Base-by-base conservation (phyloP, 805 yeast species). In the Saturnispora serradocipensis region DNA sequence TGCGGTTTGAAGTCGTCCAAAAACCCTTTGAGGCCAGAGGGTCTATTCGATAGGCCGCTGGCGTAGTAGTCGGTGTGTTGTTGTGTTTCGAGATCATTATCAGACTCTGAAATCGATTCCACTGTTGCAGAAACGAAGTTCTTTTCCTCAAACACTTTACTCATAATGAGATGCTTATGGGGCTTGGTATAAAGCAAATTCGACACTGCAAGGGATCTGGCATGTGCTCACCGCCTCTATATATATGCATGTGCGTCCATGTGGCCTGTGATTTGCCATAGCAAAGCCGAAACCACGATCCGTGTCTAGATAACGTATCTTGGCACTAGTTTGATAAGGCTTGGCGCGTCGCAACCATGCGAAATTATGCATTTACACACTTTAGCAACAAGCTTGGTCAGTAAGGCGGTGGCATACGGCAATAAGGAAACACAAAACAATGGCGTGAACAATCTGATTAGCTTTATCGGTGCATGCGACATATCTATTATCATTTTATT, bases 1-100 rank as follows among this genome's bases (percentile, higher is more conserved):
- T 47, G 50, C 27, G 56, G 59, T 50, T 62, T 63, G 46, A 64
- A 64, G 28, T 58, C 36, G 47, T 64, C 61, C 13, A 48, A 16
- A 43, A 63, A 62, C 18, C 52, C 38, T 59, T 22, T 43, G 34
- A 52, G 48, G 15, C 20, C 42, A 25, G 42, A 38, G 9, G 42
- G 22, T 38, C 42, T 38, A 8, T n/a, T 4, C 4, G 34, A 8
- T n/a, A 18, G 22, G 9, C 22, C 24, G 6, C 16, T 7, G 24
- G 6, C 22, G 13, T 38, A 38, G 42, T 38, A 16, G 8, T 38
- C 24, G 10, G n/a, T 18, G 5, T 30, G 34, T 18, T n/a, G 15
- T 4, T 38, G 39, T 16, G 18, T 34, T 22, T 43, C 34, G 5
- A 36, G 22, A 24, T 40, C 45, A 24, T 46, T 27, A 6, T 27